Evolutionary conservation across 805 yeast species (phyloP).

Genomic region (Saccharomycopsis synnaedendra): DNA sequence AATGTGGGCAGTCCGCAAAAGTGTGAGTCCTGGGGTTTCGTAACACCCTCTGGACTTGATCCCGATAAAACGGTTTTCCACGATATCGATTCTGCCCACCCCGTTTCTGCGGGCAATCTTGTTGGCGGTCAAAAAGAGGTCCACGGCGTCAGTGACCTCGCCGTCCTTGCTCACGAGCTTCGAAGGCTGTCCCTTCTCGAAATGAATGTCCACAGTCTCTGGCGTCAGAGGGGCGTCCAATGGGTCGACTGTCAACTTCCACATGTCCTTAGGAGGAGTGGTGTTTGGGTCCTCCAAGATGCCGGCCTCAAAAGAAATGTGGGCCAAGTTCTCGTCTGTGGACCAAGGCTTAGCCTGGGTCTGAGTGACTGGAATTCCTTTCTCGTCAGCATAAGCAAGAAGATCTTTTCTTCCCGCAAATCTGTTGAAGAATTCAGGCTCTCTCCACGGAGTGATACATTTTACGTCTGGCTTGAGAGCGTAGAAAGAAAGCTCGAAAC

Average conservation of each 20-base stretch:
- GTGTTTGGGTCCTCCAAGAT: slow-evolving; percentile 97
- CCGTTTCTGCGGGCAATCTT: slow-evolving; percentile 97
- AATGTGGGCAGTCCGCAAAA: slow-evolving; percentile 87
- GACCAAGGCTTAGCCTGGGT: slow-evolving; percentile 99
- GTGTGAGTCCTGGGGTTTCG: slow-evolving; percentile 97
- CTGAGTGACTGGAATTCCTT: slow-evolving; percentile 90
- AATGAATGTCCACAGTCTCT: slow-evolving; percentile 75
- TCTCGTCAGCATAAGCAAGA: slow-evolving; percentile 84
- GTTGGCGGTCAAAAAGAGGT: slow-evolving; percentile 85
- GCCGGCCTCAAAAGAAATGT: slow-evolving; percentile 98
- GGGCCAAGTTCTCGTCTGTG: slow-evolving; percentile 98
- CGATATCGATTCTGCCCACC: slow-evolving; percentile 98
- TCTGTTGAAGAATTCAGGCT: slow-evolving; percentile 85
- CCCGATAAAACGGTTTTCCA: slow-evolving; percentile 97
- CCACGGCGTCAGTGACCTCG: slow-evolving; percentile 75
- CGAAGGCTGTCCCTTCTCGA: slow-evolving; percentile 78
- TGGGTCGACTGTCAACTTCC: slow-evolving; percentile 97
- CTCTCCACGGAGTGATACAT: slow-evolving; percentile 99
- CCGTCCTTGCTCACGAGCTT: slow-evolving; percentile 60
- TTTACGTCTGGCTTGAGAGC: slow-evolving; percentile 95
- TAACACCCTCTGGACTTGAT: slow-evolving; percentile 98
- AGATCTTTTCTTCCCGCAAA: slow-evolving; percentile 97
- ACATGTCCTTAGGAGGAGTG: slow-evolving; percentile 99
- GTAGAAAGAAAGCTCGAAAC: slow-evolving; percentile 94
- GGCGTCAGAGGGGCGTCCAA: slow-evolving; percentile 86